These are phyloP conservation scores for Barnettozyma wickerhamii DNA, from an alignment of 805 yeast genomes.

Conservation along the genomic window DNA sequence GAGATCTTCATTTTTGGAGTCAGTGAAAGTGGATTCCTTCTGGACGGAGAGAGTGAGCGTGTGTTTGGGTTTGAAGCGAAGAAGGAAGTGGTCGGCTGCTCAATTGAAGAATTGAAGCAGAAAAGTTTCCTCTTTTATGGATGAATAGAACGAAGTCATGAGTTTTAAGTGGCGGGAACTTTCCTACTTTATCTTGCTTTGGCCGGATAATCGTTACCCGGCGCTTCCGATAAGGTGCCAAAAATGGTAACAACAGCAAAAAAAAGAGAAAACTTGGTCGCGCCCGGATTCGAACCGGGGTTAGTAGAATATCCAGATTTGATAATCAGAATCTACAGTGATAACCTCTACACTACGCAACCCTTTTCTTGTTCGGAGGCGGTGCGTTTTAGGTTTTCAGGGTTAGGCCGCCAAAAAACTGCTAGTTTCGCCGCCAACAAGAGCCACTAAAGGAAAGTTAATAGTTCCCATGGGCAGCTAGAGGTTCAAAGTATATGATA, in stretches of 20 bases:
- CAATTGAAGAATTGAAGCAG: background rate
- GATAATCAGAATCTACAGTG: slow-evolving; percentile 29
- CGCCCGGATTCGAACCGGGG: slow-evolving; percentile 33
- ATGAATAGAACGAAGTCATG: no score
- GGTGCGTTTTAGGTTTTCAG: slow-evolving; percentile 1
- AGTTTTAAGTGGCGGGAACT: slow-evolving; percentile 3
- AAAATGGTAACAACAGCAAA: no score
- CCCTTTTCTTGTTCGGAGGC: no score
- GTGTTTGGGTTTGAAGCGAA: background rate
- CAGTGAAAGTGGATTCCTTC: no score
- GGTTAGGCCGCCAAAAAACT: no score
- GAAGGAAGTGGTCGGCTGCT: background rate
- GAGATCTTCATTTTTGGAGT: slow-evolving; percentile 13
- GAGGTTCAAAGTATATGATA: no score
- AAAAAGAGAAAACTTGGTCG: slow-evolving; percentile 21
- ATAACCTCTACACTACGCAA: slow-evolving; percentile 27
- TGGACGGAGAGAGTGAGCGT: background rate
- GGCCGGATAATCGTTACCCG: no score
- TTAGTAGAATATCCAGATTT: slow-evolving; percentile 23
- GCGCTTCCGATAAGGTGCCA: slow-evolving; percentile 1
- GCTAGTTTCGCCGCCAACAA: no score
- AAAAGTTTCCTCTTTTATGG: background rate
- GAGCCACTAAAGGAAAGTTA: no score
- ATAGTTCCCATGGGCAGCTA: no score
- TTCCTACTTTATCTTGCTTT: background rate